Evolutionary conservation across 129 eudicot species (phyloP).

Genomic region (Flaveria sonorensis): DNA sequence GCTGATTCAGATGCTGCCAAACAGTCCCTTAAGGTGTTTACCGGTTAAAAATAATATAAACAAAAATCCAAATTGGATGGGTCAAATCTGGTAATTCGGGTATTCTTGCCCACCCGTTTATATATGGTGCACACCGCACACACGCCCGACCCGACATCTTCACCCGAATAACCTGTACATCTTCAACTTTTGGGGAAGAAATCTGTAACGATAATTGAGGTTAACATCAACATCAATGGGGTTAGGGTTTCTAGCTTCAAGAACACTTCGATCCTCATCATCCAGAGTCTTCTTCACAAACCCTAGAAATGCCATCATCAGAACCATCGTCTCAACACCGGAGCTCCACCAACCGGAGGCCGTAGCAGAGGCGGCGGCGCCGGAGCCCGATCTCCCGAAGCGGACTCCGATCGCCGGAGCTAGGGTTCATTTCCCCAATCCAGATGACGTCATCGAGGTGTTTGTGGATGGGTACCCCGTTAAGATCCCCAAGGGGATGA

Average conservation of each 20-base stretch:
- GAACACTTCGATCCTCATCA: constrained; percentile 58
- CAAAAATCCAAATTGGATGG: too few species aligned
- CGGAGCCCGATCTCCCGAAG: constrained; percentile 56
- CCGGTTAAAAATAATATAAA: too few species aligned
- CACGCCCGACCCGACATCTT: constrained; percentile 16
- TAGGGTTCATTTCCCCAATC: constrained; percentile 84
- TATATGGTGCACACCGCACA: constrained; percentile 22
- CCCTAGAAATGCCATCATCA: constrained; percentile 28
- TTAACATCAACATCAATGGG: constrained; percentile 44
- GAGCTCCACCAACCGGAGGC: constrained; percentile 67
- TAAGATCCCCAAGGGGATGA: constrained; percentile 93
- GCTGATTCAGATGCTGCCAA: too few species aligned
- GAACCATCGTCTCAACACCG: constrained; percentile 71
- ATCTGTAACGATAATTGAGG: constrained; percentile 6
- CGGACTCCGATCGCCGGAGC: constrained; percentile 78
- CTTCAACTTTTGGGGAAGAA: constrained; percentile 4
- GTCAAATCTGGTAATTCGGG: background rate
- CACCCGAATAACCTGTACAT: constrained; percentile 12
- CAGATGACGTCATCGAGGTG: constrained; percentile 91
- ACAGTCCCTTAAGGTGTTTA: too few species aligned
- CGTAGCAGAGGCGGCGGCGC: constrained; percentile 34
- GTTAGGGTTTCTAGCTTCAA: constrained; percentile 66
- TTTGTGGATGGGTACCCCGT: constrained; percentile 97
- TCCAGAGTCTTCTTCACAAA: constrained; percentile 23
- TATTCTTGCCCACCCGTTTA: constrained; percentile 1